Evolutionary conservation across 2,329 filamentous ascomycete genomes (phyloP), one percentile per base, ranked within the genome.

Genomic region (Fusarium globosum): DNA sequence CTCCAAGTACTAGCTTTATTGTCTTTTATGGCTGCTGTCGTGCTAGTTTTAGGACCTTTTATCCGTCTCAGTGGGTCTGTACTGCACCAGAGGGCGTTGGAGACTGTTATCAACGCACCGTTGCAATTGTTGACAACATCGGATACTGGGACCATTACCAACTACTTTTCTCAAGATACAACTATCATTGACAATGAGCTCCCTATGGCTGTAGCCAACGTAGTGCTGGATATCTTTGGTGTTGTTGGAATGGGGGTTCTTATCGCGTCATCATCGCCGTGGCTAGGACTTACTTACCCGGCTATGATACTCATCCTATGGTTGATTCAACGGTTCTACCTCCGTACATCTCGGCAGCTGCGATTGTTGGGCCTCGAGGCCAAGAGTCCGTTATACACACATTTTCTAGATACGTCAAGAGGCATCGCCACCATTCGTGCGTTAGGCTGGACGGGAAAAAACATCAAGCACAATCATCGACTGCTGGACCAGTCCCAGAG

Each of bases 161-260:
- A 85, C 42, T 72, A 83, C 28, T 87, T 87, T 70, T 84, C 82
- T 0, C 85, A 86, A 66, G 85, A 87, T 45, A 76, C 85, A 62
- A 80, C 77, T 2, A 75, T 86, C 4, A 76, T 86, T 8, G 84
- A 86, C 33, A 76, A 76, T 6, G 81, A 84, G 55, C 74, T 86
- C 2, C 83, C 83, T 0, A 61, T 77, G 39, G 62, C 80, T 0
- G 56, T 84, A 7, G 68, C 80, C 4, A 83, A 84, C 41, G 42
- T 79, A 11, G 61, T 26, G 16, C 53, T 65, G 4, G 58, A 73
- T 2, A 28, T 57, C 10, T 76, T 78, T 23, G 67, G 73, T 18
- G 68, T 75, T 6, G 72, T 87, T 7, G 85, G 84, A 14, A 84
- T 86, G 75, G 82, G 85, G 35, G 81, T 80, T 2, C 38, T 58